These are phyloP conservation scores for Neoarthrinium moseri DNA, from an alignment of 2,329 filamentous ascomycete genomes.

Conservation along the genomic window DNA sequence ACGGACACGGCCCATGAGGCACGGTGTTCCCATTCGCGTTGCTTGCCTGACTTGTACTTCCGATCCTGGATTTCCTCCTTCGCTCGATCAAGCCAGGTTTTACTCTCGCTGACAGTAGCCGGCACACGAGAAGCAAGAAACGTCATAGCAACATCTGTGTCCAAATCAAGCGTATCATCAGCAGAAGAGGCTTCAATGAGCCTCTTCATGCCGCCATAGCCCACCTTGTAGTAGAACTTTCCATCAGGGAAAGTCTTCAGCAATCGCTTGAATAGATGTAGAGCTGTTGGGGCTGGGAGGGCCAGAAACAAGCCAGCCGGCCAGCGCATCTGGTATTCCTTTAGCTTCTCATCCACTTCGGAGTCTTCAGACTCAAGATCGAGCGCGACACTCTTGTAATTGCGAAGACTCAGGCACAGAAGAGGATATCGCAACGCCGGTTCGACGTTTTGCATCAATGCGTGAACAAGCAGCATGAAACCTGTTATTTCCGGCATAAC, in stretches of 20 bases:
- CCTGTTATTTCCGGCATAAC: not conserved
- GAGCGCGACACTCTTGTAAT: not conserved
- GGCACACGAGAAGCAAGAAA: not conserved
- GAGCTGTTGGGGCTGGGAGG: not conserved
- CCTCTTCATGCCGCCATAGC: not conserved
- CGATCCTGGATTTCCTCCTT: not conserved
- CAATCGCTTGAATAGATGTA: not conserved
- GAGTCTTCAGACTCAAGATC: not conserved
- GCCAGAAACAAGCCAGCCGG: not conserved
- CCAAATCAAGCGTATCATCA: not conserved
- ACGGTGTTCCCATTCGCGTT: constrained; percentile 4
- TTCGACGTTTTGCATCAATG: not conserved
- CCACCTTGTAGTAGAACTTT: not conserved
- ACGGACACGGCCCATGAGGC: constrained; percentile 11
- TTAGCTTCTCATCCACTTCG: not conserved
- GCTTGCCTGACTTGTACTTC: constrained; percentile 1
- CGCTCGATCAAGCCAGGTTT: not conserved
- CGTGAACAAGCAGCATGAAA: not conserved
- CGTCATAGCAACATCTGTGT: not conserved
- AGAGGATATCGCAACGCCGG: not conserved
- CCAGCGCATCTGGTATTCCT: not conserved
- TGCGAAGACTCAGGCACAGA: not conserved
- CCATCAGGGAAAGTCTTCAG: not conserved
- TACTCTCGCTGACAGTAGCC: not conserved
- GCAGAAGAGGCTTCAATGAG: no score